These are phyloP conservation scores for Cordyceps pruinosa DNA, from an alignment of 2,329 filamentous ascomycete genomes.

Conservation along the genomic window DNA sequence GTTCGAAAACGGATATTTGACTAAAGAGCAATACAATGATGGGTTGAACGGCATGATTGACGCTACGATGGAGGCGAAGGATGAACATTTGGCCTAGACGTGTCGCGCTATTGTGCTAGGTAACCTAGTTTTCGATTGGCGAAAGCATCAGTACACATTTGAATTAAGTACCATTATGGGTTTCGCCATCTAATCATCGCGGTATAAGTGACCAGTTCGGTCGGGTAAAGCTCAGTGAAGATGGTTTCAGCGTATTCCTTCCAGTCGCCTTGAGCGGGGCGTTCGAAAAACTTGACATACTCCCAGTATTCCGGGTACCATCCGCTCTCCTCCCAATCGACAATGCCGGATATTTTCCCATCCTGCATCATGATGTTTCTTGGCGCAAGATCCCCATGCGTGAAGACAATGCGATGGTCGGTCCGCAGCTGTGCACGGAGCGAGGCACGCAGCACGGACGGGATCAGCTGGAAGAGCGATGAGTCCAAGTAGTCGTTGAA, in stretches of 20 bases:
- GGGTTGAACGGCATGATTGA: slow-evolving; percentile 13
- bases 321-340: slow-evolving; percentile 41
- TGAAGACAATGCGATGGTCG: slow-evolving; percentile 34
- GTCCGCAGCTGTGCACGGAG: slow-evolving; percentile 20
- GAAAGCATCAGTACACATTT: too few relatives aligned
- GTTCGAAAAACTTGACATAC: slow-evolving; percentile 19
- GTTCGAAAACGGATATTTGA: slow-evolving; percentile 6
- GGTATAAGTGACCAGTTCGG: slow-evolving; percentile 17
- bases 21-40: slow-evolving; percentile 1
- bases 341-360: slow-evolving; percentile 31
- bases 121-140: too few relatives aligned
- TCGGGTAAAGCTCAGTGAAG: slow-evolving; percentile 13
- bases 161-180: too few relatives aligned
- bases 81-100: slow-evolving; percentile 6
- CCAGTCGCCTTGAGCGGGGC: slow-evolving; percentile 13
- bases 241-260: slow-evolving; percentile 14
- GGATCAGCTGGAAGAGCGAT: slow-evolving; percentile 13
- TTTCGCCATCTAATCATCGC: slow-evolving; percentile 15
- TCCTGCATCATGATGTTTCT: slow-evolving; percentile 37
- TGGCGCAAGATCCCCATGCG: slow-evolving; percentile 42
- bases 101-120: too few relatives aligned
- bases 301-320: slow-evolving; percentile 36
- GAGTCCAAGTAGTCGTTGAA: slow-evolving; percentile 23
- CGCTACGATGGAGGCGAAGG: slow-evolving; percentile 9
- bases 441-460: slow-evolving; percentile 17